Evolutionary conservation across 2,329 filamentous ascomycete species (phyloP), one percentile per base, ranked within the genome.

Genomic region (Fusarium mundagurra): DNA sequence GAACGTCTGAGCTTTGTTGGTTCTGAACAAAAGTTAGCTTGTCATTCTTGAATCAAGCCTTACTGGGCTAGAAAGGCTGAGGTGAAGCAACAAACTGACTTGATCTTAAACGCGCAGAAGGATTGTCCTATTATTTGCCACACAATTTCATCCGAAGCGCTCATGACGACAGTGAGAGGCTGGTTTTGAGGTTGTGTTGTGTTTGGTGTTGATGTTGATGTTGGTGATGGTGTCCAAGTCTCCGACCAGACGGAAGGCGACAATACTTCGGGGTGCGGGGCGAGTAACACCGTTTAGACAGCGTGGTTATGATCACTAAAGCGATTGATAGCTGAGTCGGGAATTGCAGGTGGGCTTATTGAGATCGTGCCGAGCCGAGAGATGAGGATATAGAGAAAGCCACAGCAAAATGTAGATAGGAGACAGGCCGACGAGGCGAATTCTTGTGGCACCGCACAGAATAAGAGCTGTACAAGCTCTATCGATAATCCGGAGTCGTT

Each of bases 121-220:
- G 96, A 93, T 84, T 96, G 94, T 84, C 97, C 97, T 77, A 98
- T 98, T 66, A 98, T 94, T 83, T 95, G 92, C 96, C 96, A 99
- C 74, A 98, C 92, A 75, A 98, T 97, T 85, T 98, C 96, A 22
- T 44, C 43, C 8, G 9, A 12, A 10, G 31, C 31, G 31, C 31
- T 31, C 31, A 31, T 31, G 31, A 31, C 31, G 31, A 31, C 31
- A 31, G 31, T 31, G 9, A 31, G 12, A 31, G 9, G 31, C 31
- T 31, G 31, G 31, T 31, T 31, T 31, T 31, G 9, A 31, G 31
- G 31, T 31, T 31, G 31, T 31, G 31, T 31, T 31, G 31, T 31
- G 31, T 31, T 31, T 31, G 41, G 24, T 31, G 41, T 47, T 53
- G 45, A 16, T 24, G 27, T 11, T 58, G 14, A 10, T 20, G 39